These are phyloP conservation scores for Colletotrichum tropicicola DNA, from an alignment of 2,329 filamentous ascomycete genomes.

Conservation along the genomic window DNA sequence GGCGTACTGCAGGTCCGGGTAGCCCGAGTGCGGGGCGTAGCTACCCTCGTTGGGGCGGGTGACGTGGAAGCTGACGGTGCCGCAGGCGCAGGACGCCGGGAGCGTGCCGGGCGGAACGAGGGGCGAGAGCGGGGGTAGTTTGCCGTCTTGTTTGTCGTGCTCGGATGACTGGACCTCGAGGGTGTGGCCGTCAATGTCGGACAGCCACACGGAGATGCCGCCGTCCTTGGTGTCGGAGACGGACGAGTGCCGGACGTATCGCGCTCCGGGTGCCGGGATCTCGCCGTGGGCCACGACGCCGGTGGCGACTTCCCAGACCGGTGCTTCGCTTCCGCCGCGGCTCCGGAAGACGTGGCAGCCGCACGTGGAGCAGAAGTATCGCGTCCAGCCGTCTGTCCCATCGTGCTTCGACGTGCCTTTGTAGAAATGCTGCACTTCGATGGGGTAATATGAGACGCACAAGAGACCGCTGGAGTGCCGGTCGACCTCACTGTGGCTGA, in stretches of 20 bases:
- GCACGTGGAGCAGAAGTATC: slow-evolving; percentile 51
- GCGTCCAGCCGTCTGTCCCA: slow-evolving; percentile 20
- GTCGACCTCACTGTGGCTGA: slow-evolving; percentile 44
- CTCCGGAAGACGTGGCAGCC: slow-evolving; percentile 51
- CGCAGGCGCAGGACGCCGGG: slow-evolving; percentile 39
- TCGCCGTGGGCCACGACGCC: slow-evolving; percentile 39
- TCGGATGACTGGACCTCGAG: not conserved
- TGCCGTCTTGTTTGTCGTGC: not conserved
- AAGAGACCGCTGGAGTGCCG: slow-evolving; percentile 45
- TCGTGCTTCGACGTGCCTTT: slow-evolving; percentile 27
- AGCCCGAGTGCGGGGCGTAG: slow-evolving; percentile 52
- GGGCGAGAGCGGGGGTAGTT: not conserved
- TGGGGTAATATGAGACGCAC: slow-evolving; percentile 47
- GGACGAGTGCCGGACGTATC: slow-evolving; percentile 32
- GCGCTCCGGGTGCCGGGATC: not conserved
- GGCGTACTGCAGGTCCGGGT: slow-evolving; percentile 52
- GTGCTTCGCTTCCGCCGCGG: not conserved
- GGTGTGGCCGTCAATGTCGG: not conserved
- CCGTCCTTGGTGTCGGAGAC: slow-evolving; percentile 45
- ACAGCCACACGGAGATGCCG: slow-evolving; percentile 44
- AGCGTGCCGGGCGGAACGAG: slow-evolving; percentile 29
- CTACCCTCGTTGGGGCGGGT: slow-evolving; percentile 61
- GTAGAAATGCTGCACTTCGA: slow-evolving; percentile 31
- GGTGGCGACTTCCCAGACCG: slow-evolving; percentile 47
- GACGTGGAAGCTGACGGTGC: slow-evolving; percentile 61